phyloP scores from a whole-genome alignment of 2,329 filamentous ascomycete species.

The Aspergillus sergii region DNA sequence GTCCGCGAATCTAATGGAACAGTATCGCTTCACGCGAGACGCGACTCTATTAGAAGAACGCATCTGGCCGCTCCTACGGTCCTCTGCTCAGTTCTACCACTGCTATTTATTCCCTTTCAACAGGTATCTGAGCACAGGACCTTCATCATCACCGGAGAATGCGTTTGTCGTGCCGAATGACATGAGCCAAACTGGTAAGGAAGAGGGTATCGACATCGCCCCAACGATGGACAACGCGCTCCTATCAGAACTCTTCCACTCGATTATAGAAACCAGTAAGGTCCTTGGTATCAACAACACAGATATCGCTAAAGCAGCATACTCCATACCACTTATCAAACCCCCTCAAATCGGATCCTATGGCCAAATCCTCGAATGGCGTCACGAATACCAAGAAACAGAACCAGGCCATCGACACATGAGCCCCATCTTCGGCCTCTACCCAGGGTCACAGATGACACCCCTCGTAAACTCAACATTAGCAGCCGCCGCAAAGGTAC shows the following conservation, averaged over 20 bases:
- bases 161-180: conserved; percentile 13
- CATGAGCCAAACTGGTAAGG: conserved; percentile 4
- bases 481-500: conserved; percentile 22
- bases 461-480: conserved; percentile 33
- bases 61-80: conserved; percentile 18
- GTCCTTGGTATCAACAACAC: conserved; percentile 4
- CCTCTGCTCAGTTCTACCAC: conserved; percentile 14
- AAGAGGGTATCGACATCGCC: conserved; percentile 24
- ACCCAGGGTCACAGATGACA: conserved; percentile 45
- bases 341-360: conserved; percentile 23
- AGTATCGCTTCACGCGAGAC: conserved; percentile 54
- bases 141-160: conserved; percentile 25
- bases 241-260: conserved; percentile 36
- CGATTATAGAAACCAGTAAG: conserved; percentile 6
- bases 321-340: conserved; percentile 10
- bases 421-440: conserved; percentile 53
- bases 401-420: conserved; percentile 56
- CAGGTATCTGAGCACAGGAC: conserved; percentile 15
- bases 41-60: conserved; percentile 12
- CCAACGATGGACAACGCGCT: conserved; percentile 51
- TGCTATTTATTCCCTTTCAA: conserved; percentile 14
- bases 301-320: conserved; percentile 6
- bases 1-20: conserved; percentile 60
- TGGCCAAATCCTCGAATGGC: conserved; percentile 36
- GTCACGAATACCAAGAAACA: conserved; percentile 38